Conservation (phyloP, 257 asterid species). For the Nicotiana paniculata region DNA sequence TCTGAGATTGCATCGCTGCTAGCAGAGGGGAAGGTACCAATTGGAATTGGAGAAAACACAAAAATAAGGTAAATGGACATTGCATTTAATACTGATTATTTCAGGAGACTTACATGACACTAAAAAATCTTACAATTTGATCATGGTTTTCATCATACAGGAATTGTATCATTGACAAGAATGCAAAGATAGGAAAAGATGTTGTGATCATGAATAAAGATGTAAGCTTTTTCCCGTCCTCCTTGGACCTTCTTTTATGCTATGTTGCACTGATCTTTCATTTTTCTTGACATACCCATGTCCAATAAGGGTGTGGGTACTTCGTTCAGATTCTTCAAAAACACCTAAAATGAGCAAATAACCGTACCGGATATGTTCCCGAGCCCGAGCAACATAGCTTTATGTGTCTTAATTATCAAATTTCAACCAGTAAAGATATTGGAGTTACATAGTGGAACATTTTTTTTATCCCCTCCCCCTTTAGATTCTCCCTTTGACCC, state of each 20-base stretch:
- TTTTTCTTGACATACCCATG: too few species aligned
- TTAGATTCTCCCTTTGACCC: too few species aligned
- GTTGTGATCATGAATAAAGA: slow-evolving; percentile 82
- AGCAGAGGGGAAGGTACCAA: slow-evolving; percentile 78
- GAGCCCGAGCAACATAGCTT: too few species aligned
- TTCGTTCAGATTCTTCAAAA: too few species aligned
- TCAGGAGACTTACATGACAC: neutral
- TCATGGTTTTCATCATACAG: slow-evolving; percentile 20
- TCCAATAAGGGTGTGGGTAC: too few species aligned
- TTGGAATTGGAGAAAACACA: slow-evolving; percentile 77
- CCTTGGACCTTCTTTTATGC: neutral
- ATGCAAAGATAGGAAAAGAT: slow-evolving; percentile 74
- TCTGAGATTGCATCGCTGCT: slow-evolving; percentile 80
- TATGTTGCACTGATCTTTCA: too few species aligned
- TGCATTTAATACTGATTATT: neutral
- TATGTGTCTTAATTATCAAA: neutral
- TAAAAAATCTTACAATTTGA: neutral
- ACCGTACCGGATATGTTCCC: too few species aligned
- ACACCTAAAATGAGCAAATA: too few species aligned
- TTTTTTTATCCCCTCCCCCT: too few species aligned
- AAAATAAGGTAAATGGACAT: slow-evolving; percentile 59
- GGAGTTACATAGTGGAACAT: too few species aligned
- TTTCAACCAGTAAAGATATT: neutral
- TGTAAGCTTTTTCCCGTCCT: slow-evolving; percentile 34
- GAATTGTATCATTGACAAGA: slow-evolving; percentile 91